Base-by-base conservation (phyloP, 306 rosid species). In the Corylus heterophylla region DNA sequence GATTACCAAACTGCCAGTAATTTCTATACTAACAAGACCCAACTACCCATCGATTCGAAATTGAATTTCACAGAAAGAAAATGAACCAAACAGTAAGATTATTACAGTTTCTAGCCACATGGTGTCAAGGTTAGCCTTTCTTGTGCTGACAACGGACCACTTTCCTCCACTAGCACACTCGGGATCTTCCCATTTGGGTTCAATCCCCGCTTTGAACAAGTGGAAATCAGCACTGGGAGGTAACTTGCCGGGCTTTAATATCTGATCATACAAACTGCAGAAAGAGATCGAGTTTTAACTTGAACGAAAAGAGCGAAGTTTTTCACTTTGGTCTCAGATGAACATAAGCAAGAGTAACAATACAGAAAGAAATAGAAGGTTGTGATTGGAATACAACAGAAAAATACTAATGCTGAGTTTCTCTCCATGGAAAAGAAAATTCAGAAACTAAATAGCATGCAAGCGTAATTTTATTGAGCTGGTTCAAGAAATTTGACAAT, bases 131-230 rank as follows among this genome's bases (percentile, higher is more conserved):
- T 8, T 80, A 35, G 87, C 27, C 86, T 93, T 96, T 78, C 91
- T 82, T 62, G 54, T 82, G 89, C 85, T 84, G 63, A 76, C 29
- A 59, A 85, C 85, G 76, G 97, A 85, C 99, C 98, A 96, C 84
- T 93, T 96, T 59, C 99, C 99, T 82, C 99, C 99, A 84, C 10
- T 87, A 54, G 98, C 96, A 81, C 99, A 95, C 79, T 93, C 98
- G 4, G 99, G 99, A 89, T 93, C 99, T 89, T 96, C 99, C 98
- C 98, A 96, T 74, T 96, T 96, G 20, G 99, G 99, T 67, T 93
- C 98, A 86, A 90, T 51, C 79, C 99, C 98, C 80, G 90, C 74
- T 87, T 86, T 92, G 83, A 93, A 96, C 90, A 96, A 64, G 81
- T 96, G 99, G 64, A 96, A 89, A 25, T 93, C 98, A 4, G 91